phyloP scores from a whole-genome alignment of 768 basidiomycete genomes.

The Plicaturopsis crispa region DNA sequence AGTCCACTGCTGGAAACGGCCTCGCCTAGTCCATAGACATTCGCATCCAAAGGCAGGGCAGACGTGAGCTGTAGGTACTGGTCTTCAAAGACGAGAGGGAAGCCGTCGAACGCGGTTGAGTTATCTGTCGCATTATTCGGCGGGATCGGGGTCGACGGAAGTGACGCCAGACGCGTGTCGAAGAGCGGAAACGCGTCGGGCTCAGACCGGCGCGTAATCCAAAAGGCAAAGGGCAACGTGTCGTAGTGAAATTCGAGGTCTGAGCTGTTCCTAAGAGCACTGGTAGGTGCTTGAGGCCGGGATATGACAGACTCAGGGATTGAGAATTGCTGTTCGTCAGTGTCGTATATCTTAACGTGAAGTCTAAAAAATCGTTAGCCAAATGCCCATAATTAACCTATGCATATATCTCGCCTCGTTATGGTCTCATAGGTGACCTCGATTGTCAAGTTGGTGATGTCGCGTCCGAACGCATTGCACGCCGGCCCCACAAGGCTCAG shows the following conservation, averaged over 20 bases:
- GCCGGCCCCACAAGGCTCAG: slow-evolving; percentile 45
- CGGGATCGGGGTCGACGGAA: slow-evolving; percentile 54
- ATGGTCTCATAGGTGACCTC: slow-evolving; percentile 59
- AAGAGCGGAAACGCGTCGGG: slow-evolving; percentile 52
- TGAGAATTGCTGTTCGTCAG: slow-evolving; percentile 52
- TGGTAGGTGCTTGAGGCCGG: slow-evolving; percentile 28
- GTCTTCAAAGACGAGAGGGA: slow-evolving; percentile 72
- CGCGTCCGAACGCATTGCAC: slow-evolving; percentile 61
- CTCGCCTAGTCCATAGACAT: slow-evolving; percentile 77
- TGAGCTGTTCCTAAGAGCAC: slow-evolving; percentile 30
- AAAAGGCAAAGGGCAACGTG: slow-evolving; percentile 64
- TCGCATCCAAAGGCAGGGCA: slow-evolving; percentile 55
- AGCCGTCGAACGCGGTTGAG: slow-evolving; percentile 51
- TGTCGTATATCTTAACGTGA: slow-evolving; percentile 63
- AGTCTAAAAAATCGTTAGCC: too few species aligned
- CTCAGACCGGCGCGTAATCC: slow-evolving; percentile 64
- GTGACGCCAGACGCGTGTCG: slow-evolving; percentile 57
- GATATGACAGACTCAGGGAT: slow-evolving; percentile 48
- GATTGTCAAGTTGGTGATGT: slow-evolving; percentile 51
- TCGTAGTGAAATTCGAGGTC: slow-evolving; percentile 69
- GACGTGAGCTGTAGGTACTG: slow-evolving; percentile 72
- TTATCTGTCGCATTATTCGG: slow-evolving; percentile 43
- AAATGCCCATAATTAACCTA: too few species aligned
- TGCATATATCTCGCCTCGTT: too few species aligned
- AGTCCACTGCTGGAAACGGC: slow-evolving; percentile 63